These are phyloP conservation scores for Psidium guajava DNA, from an alignment of 345 rosid species.

Conservation along the genomic window DNA sequence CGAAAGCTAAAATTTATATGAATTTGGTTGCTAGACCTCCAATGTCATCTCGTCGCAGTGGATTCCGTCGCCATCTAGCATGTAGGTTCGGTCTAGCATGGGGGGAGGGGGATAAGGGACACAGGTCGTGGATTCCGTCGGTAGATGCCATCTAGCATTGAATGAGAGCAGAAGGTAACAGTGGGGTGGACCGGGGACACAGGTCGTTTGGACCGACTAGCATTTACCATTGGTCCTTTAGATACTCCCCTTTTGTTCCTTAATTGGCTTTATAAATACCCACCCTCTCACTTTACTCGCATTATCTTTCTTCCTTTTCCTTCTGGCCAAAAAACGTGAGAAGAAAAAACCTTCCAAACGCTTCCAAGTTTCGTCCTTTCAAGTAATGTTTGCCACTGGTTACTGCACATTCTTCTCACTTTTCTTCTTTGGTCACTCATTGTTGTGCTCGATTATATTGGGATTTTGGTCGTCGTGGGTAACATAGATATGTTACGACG, in stretches of 20 bases:
- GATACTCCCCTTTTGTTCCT: not conserved
- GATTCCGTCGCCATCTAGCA: too few relatives aligned
- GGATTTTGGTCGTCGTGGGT: not conserved
- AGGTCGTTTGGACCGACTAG: too few relatives aligned
- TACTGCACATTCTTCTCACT: not conserved
- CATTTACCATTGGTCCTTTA: too few relatives aligned
- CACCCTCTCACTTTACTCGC: not conserved
- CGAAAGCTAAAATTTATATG: not conserved
- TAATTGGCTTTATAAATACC: not conserved
- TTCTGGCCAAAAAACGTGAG: not conserved
- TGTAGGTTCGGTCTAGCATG: too few relatives aligned
- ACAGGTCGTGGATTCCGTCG: too few relatives aligned
- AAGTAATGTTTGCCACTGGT: not conserved
- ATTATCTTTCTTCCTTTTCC: not conserved
- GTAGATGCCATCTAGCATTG: too few relatives aligned
- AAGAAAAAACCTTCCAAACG: not conserved
- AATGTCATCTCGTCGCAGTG: too few relatives aligned
- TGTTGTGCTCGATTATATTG: not conserved
- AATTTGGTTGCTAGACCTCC: not conserved
- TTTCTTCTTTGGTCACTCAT: not conserved
- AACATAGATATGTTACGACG: too few relatives aligned
- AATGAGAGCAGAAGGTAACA: too few relatives aligned
- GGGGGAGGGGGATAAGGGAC: too few relatives aligned
- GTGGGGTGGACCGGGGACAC: too few relatives aligned
- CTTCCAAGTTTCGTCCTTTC: not conserved